phyloP scores from a whole-genome alignment of 192 early-diverging fungal species.

The Chytriomyces confervae region DNA sequence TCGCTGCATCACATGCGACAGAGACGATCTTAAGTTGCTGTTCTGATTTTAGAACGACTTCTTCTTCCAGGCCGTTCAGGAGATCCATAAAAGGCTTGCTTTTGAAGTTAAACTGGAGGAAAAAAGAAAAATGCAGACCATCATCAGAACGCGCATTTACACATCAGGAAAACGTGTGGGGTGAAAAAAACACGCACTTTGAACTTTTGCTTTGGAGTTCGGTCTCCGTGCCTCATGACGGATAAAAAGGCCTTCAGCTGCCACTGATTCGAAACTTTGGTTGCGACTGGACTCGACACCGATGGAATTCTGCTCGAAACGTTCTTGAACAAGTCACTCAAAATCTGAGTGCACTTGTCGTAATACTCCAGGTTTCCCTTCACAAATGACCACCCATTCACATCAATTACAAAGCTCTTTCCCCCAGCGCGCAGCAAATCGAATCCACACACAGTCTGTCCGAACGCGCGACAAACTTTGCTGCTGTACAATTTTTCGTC shows the following conservation, averaged over 20 bases:
- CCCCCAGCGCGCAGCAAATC: constrained; percentile 87
- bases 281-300: constrained; percentile 25
- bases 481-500: constrained; percentile 81
- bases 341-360: constrained; percentile 76
- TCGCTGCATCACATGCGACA: constrained; percentile 64
- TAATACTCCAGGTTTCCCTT: constrained; percentile 96
- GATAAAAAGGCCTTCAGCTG: constrained; percentile 90
- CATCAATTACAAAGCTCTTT: constrained; percentile 91
- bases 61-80: constrained; percentile 69
- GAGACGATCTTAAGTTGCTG: constrained; percentile 72
- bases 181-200: constrained; percentile 64
- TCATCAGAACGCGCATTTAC: constrained; percentile 15
- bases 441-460: constrained; percentile 94
- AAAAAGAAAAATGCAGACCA: neutral
- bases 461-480: constrained; percentile 79
- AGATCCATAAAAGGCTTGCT: constrained; percentile 74
- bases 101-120: constrained; percentile 75
- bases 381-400: constrained; percentile 99
- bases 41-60: constrained; percentile 80
- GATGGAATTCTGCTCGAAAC: constrained; percentile 50
- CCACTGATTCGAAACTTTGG: constrained; percentile 83
- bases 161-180: neutral
- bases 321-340: constrained; percentile 79
- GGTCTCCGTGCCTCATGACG: constrained; percentile 92
- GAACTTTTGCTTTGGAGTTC: constrained; percentile 97